Evolutionary conservation across 495 filamentous ascomycete species (phyloP), one percentile per base, ranked within the genome.

Genomic region (Tetracladium setigerum): DNA sequence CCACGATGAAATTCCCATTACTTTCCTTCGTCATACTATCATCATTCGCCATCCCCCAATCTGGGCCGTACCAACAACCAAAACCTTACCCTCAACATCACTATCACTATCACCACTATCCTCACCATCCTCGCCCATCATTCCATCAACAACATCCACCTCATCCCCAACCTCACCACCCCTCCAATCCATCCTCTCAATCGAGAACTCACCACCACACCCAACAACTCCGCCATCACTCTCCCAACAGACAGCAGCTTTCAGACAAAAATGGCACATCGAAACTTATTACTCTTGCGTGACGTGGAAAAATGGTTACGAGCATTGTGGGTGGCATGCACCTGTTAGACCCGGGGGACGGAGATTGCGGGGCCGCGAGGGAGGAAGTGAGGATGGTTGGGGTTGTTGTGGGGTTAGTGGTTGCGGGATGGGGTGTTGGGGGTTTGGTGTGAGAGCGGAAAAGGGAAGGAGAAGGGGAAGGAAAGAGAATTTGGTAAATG

Each of bases 251-350:
- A 18, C 27, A 13, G 2, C 37, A 27, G 15, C 13, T 12, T 19
- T 52, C 2, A 45, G 53, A 32, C 44, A 44, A 37, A 59, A 59
- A 46, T 59, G 53, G 53, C 57, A 59, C 49, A 8, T 54, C 53
- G 72, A 67, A 19, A 71, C 69, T 4, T 71, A 65, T 44, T 71
- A 58, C 49, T 64, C 57, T 30, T 72, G 70, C 46, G 56, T 64
- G 24, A 62, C 62, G 16, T 57, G 57, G 31, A 16, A 15, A 14
- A 53, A 48, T 22, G 39, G 51, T 14, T 52, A 63, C 22, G 56
- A 60, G 30, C 62, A 67, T 41, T 74, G 71, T 50, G 69, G 71
- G 1, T 65, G 61, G 61, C 68, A 71, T 47, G 58, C 64, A 44
- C 68, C 66, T 4, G 63, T 74, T 15, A 38, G 71, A 8, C 53